Conservation (phyloP, 768 basidiomycete species). For the Pleurotus ostreatus region DNA sequence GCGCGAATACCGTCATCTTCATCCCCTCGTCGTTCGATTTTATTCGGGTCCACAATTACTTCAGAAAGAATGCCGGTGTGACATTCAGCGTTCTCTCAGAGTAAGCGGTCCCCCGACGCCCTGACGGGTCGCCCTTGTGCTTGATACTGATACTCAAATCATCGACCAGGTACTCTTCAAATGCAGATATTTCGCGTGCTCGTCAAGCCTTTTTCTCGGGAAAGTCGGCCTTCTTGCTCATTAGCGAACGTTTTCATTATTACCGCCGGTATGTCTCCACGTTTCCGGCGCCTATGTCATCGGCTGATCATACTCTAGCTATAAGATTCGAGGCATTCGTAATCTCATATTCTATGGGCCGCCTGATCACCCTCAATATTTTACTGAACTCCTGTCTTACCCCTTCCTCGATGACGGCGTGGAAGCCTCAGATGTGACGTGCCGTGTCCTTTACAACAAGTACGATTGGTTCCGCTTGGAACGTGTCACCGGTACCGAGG, state of each 20-base stretch:
- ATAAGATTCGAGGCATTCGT: conserved; percentile 88
- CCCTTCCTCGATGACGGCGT: conserved; percentile 90
- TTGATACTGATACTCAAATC: too few species aligned
- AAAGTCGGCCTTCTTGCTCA: conserved; percentile 79
- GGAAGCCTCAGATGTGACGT: conserved; percentile 83
- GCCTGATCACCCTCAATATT: conserved; percentile 89
- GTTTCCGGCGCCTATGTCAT: background rate
- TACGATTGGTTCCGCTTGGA: conserved; percentile 89
- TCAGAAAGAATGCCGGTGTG: conserved; percentile 67
- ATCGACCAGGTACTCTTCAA: conserved; percentile 74
- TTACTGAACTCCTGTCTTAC: conserved; percentile 83
- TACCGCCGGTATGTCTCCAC: conserved; percentile 63
- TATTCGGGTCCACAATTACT: conserved; percentile 83
- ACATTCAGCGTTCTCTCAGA: conserved; percentile 87
- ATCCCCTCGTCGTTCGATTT: conserved; percentile 97
- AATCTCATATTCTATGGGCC: conserved; percentile 93
- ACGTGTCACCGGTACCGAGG: conserved; percentile 68
- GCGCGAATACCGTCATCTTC: conserved; percentile 83
- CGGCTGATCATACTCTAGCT: conserved; percentile 39
- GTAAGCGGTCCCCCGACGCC: conserved; percentile 35
- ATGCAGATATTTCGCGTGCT: conserved; percentile 91
- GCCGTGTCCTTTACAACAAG: conserved; percentile 77
- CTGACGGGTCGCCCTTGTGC: background rate
- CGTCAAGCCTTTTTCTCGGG: conserved; percentile 90
- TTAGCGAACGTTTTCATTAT: conserved; percentile 99